Conservation (phyloP, 805 yeast species). For the Lipomyces sp. region DNA sequence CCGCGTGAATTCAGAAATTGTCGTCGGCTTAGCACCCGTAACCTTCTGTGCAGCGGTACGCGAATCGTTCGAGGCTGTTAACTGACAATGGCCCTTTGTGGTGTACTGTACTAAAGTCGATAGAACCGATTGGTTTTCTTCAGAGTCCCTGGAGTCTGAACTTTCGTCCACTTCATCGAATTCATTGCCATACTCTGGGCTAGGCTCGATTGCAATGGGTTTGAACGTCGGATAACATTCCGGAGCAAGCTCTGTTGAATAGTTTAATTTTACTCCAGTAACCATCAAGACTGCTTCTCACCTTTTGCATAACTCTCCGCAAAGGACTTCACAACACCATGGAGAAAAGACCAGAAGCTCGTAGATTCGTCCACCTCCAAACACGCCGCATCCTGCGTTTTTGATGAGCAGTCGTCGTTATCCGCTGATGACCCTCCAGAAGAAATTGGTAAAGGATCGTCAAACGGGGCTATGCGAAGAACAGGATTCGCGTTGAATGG, state of each 20-base stretch:
- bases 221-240: not conserved
- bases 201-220: not conserved
- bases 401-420: not conserved
- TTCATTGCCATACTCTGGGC: not conserved
- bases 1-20: not conserved
- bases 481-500: not conserved
- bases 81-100: not conserved
- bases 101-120: not conserved
- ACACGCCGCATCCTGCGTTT: not conserved
- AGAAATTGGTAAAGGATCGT: not conserved
- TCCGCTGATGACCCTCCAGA: not conserved
- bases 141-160: not conserved
- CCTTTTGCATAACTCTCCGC: not conserved
- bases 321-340: not conserved
- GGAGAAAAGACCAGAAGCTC: not conserved
- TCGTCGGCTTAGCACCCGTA: not conserved
- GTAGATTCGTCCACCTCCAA: not conserved
- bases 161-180: not conserved
- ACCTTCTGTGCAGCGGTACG: not conserved
- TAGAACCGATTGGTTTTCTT: not conserved
- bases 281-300: not conserved
- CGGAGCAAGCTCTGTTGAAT: not conserved
- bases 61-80: not conserved
- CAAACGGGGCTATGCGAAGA: not conserved
- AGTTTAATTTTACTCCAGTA: not conserved